phyloP scores from a whole-genome alignment of 345 rosid genomes.

The Corymbia maculata region DNA sequence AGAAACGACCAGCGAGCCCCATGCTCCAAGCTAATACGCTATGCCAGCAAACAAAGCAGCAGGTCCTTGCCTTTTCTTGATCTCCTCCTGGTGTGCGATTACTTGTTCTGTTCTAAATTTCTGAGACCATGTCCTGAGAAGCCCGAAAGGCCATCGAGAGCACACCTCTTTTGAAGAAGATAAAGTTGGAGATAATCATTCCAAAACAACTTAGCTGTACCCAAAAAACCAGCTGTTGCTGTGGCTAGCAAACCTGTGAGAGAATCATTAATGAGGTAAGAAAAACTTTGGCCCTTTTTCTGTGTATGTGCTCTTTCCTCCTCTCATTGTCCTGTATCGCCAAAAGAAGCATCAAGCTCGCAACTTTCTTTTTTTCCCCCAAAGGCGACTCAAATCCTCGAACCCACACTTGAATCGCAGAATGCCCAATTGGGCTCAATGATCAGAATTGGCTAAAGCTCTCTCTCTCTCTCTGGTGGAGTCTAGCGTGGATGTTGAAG shows the following conservation, averaged over 20 bases:
- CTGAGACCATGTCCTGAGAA: slow-evolving; percentile 1
- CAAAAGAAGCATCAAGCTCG: slow-evolving; percentile 22
- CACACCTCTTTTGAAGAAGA: slow-evolving; percentile 1
- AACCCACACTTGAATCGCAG: neutral
- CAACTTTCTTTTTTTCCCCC: slow-evolving; percentile 12
- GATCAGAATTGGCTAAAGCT: slow-evolving; percentile 15
- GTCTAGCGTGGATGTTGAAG: slow-evolving; percentile 21
- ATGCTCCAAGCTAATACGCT: neutral
- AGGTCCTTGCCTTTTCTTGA: neutral
- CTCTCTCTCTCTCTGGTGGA: slow-evolving; percentile 3
- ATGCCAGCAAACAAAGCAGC: neutral
- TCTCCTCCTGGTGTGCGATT: neutral
- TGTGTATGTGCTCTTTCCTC: neutral
- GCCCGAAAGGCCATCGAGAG: slow-evolving; percentile 9
- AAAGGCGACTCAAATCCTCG: neutral
- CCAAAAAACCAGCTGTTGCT: slow-evolving; percentile 25
- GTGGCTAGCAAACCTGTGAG: slow-evolving; percentile 17
- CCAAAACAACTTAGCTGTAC: slow-evolving; percentile 28
- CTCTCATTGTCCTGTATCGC: slow-evolving; percentile 14
- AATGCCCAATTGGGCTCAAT: slow-evolving; percentile 8
- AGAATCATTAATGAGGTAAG: slow-evolving; percentile 45
- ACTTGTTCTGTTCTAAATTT: neutral
- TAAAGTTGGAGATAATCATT: slow-evolving; percentile 24
- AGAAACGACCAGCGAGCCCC: neutral
- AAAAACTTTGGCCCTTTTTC: slow-evolving; percentile 21